Base-by-base conservation (phyloP, 257 asterid species). In the Solanum appendiculatum region DNA sequence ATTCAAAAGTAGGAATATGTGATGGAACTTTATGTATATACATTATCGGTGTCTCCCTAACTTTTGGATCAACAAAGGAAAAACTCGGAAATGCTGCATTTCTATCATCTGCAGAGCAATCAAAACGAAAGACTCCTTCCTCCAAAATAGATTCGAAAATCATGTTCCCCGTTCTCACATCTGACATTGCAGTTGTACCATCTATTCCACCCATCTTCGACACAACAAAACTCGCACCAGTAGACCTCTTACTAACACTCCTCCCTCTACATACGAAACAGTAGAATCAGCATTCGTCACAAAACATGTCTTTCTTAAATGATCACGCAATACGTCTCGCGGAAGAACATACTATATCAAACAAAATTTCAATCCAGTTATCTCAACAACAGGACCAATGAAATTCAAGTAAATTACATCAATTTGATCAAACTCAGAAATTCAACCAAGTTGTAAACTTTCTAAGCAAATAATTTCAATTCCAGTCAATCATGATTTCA, bases 51-150 rank as follows among this genome's bases (percentile, higher is more conserved):
- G 95, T 92, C 87, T 97, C 98, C 92, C 99, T 94, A 58, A 89
- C 93, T 88, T 86, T 90, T 0, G 94, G 90, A 60, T 91, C 85
- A 70, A 92, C 91, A 88, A 97, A 96, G 44, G 98, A 95, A 88
- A 94, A 78, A 91, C 96, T 97, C 2, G 99, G 99, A 92, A 93
- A 93, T 56, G 99, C 97, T 58, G 91, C 90, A 88, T 91, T 88
- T 89, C 96, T 90, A 89, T 92, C 98, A 75, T 95, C 96, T 33
- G 89, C 91, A 20, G 99, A 97, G 88, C 96, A 97, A 91, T 97
- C 99, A 86, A 97, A 95, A 29, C 99, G 96, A 74, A 94, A 94
- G 86, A 94, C 96, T 36, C 98, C 99, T 70, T 97, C 96, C 90
- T 93, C 99, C 14, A 95, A 91, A 90, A 97, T 95, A 7, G 98